Evolutionary conservation across 163 green algal genomes (phyloP).

Genomic region (Chlamydomonas reinhardtii): DNA sequence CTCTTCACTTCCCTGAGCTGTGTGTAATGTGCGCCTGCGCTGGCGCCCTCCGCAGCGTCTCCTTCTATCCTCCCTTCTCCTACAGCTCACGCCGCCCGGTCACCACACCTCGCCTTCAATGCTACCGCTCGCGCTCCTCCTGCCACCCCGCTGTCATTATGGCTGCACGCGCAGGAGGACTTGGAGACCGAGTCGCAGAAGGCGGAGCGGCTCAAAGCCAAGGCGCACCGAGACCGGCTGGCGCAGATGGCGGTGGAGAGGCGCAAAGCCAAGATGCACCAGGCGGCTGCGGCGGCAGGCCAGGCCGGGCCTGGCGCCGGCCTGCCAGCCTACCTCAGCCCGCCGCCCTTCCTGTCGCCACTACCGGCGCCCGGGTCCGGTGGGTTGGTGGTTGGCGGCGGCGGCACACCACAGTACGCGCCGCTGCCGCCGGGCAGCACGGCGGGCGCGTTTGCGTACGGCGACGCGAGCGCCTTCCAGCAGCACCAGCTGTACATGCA

Average conservation of each 20-base stretch:
- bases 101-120: no score
- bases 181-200: slow-evolving; percentile 49
- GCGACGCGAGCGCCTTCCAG: not conserved
- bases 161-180: slow-evolving; percentile 42
- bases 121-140: no score
- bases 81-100: no score
- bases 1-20: no score
- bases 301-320: not conserved
- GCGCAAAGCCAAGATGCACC: slow-evolving; percentile 32
- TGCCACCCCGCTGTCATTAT: no score
- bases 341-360: slow-evolving; percentile 7
- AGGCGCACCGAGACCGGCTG: slow-evolving; percentile 53
- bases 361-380: not conserved
- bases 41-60: no score
- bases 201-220: slow-evolving; percentile 47
- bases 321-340: slow-evolving; percentile 19
- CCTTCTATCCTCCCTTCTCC: no score
- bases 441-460: not conserved
- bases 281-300: slow-evolving; percentile 12
- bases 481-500: not conserved
- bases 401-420: not conserved
- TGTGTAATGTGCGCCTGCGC: no score
- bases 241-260: slow-evolving; percentile 56
- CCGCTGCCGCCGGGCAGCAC: not conserved
- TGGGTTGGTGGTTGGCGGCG: not conserved